Evolutionary conservation across 371 early-diverging fungal species (phyloP), one percentile per base, ranked within the genome.

Genomic region (Mycotypha africana): DNA sequence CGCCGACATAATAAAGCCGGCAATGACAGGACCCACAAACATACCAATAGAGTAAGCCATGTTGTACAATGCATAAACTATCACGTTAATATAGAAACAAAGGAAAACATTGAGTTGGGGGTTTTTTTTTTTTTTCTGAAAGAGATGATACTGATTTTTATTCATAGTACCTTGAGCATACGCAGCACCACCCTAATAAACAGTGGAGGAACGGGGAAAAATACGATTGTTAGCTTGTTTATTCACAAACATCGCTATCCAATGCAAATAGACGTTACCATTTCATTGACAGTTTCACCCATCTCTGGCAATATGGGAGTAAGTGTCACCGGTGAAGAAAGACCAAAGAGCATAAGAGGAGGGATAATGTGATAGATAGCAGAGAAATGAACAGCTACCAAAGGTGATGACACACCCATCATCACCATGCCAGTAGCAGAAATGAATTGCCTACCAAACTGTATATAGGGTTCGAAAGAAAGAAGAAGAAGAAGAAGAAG

Each of bases 1-100:
- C 30, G 38, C 31, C 14, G 62, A 47, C 65, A 71, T 71, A 19
- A 71, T 48, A 7, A 64, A 53, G 3, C 82, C 82, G 7, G 76
- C 78, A 42, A 71, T 38, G 20, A 76, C 73, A 6, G 82, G 82
- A 0, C 82, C 82, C 14, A 71, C 36, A 28, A 78, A 73, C 82
- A 82, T 82, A 24, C 72, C 74, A 21, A 67, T 49, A 1, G 76
- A 74, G 26, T 73, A 76, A 9, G 77, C 77, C 74, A 76, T 76
- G 36, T 76, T 76, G 41, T 70, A 76, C 21, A 76, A 48, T 2
- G 72, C 77, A 53, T 70, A 76, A n/a, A 72, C 73, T 65, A 33
- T n/a, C n/a, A n/a, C n/a, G 54, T 23, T 31, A 39, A 30, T 28
- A 40, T 15, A 47, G 16, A 23, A 42, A 25, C 22, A 19, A 24